A percentile compares a stretch with the other conserved stretches of the same genome.
Evolutionary conservation across 208 protist species (phyloP).

Genomic region (Trypanosoma mega): DNA sequence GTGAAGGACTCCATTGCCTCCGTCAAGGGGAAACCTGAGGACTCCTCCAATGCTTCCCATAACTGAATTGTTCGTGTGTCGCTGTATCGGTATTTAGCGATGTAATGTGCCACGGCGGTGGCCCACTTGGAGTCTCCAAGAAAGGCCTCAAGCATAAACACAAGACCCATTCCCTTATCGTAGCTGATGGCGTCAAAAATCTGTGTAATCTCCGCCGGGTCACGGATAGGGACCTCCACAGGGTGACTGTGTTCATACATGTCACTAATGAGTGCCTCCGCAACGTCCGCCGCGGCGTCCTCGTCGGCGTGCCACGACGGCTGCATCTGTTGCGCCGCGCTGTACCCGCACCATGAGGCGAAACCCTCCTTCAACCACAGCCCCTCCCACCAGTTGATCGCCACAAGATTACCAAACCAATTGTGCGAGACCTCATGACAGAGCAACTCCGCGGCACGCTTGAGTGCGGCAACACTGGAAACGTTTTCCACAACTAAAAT

Average conservation of each 20-base stretch:
- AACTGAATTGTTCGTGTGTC: conserved; percentile 95
- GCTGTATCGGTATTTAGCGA: conserved; percentile 88
- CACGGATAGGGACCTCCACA: conserved; percentile 93
- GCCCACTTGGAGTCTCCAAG: conserved; percentile 89
- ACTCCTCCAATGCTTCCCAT: conserved; percentile 92
- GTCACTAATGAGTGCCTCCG: conserved; percentile 86
- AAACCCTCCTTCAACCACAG: conserved; percentile 99
- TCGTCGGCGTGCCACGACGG: conserved; percentile 89
- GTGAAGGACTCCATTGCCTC: conserved; percentile 93
- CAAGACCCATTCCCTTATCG: conserved; percentile 92
- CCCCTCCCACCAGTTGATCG: conserved; percentile 98
- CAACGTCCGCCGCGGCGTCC: conserved; percentile 67
- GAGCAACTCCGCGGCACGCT: conserved; percentile 88
- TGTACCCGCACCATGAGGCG: conserved; percentile 95
- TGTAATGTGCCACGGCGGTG: conserved; percentile 89
- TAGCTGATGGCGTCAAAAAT: conserved; percentile 98
- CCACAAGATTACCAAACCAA: conserved; percentile 99
- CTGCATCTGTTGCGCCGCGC: conserved; percentile 72
- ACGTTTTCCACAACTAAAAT: conserved; percentile 75
- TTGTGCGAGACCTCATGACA: conserved; percentile 97
- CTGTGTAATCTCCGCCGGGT: conserved; percentile 93
- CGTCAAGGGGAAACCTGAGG: conserved; percentile 74
- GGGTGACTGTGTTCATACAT: conserved; percentile 93
- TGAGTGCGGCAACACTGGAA: conserved; percentile 58
- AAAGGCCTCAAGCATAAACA: conserved; percentile 93